A percentile compares a stretch with the other conserved stretches of the same genome.
Conservation (phyloP, 2,329 filamentous ascomycete species). For the Orbilia ellipsospora region DNA sequence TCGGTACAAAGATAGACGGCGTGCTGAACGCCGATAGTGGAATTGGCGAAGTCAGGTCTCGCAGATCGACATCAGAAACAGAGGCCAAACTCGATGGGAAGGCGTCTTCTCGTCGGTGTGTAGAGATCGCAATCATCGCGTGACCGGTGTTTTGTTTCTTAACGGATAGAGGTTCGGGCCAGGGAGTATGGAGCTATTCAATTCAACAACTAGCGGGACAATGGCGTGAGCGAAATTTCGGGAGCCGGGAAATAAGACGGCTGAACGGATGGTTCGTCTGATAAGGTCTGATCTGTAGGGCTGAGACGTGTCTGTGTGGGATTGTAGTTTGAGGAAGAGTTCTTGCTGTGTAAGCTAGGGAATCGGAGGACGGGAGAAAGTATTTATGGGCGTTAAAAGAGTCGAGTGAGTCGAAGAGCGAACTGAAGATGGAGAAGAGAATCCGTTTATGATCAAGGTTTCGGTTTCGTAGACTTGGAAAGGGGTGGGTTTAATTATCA, state of each 20-base stretch:
- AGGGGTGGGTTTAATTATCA: slow-evolving; percentile 11
- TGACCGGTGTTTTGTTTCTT: slow-evolving; percentile 24
- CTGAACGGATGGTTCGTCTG: slow-evolving; percentile 30
- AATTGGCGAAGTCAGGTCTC: slow-evolving; percentile 42
- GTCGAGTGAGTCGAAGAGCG: no score
- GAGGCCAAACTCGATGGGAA: slow-evolving; percentile 52
- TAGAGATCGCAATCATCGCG: slow-evolving; percentile 55
- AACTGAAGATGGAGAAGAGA: neutral
- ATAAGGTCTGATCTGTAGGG: slow-evolving; percentile 1
- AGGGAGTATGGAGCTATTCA: slow-evolving; percentile 22
- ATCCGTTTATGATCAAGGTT: neutral
- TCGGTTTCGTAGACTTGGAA: neutral
- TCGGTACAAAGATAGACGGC: slow-evolving; percentile 32
- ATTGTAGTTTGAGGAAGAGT: neutral
- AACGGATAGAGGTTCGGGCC: slow-evolving; percentile 12
- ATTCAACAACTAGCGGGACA: slow-evolving; percentile 24
- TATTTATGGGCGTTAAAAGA: no score
- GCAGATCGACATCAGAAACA: slow-evolving; percentile 35
- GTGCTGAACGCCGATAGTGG: slow-evolving; percentile 32
- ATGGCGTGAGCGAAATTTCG: slow-evolving; percentile 35
- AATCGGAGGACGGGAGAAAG: neutral
- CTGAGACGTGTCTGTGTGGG: slow-evolving; percentile 1
- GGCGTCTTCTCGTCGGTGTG: slow-evolving; percentile 49
- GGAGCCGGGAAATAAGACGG: slow-evolving; percentile 27
- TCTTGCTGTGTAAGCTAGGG: neutral